phyloP scores from a whole-genome alignment of 352 stramenopile genomes.

The Elongisporangium undulatum region DNA sequence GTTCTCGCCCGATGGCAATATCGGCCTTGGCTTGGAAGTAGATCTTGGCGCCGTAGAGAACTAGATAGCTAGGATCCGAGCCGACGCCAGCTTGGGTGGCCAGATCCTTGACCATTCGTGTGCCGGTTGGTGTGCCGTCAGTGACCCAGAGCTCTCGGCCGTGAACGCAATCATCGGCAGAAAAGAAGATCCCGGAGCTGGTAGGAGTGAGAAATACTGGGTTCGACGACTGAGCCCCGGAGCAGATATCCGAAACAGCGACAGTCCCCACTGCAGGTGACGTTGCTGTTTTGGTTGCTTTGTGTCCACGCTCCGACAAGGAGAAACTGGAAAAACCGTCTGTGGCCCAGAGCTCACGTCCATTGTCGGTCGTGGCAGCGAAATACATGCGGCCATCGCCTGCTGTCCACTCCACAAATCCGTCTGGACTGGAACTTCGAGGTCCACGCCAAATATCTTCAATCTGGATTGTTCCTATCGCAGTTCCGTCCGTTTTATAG shows the following conservation, averaged over 20 bases:
- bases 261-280: slow-evolving; percentile 21
- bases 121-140: slow-evolving; percentile 32
- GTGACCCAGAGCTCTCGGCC: slow-evolving; percentile 70
- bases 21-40: slow-evolving; percentile 33
- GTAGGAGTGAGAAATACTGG: slow-evolving; percentile 44
- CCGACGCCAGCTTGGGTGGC: slow-evolving; percentile 14
- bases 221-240: slow-evolving; percentile 26
- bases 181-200: slow-evolving; percentile 49
- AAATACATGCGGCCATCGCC: slow-evolving; percentile 47
- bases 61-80: slow-evolving; percentile 41
- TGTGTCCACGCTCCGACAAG: slow-evolving; percentile 8
- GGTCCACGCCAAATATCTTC: slow-evolving; percentile 50
- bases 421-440: slow-evolving; percentile 34
- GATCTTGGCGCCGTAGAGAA: slow-evolving; percentile 22
- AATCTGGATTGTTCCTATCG: slow-evolving; percentile 32
- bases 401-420: slow-evolving; percentile 34
- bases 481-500: slow-evolving; percentile 53
- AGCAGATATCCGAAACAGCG: slow-evolving; percentile 50
- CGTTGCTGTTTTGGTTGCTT: slow-evolving; percentile 2
- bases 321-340: slow-evolving; percentile 33
- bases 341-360: slow-evolving; percentile 69
- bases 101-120: slow-evolving; percentile 50
- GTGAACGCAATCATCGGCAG: slow-evolving; percentile 53
- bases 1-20: slow-evolving; percentile 23
- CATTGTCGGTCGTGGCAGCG: slow-evolving; percentile 32